These are phyloP conservation scores for Coprinellus aureogranulatus DNA, from an alignment of 768 basidiomycete species.

Conservation along the genomic window DNA sequence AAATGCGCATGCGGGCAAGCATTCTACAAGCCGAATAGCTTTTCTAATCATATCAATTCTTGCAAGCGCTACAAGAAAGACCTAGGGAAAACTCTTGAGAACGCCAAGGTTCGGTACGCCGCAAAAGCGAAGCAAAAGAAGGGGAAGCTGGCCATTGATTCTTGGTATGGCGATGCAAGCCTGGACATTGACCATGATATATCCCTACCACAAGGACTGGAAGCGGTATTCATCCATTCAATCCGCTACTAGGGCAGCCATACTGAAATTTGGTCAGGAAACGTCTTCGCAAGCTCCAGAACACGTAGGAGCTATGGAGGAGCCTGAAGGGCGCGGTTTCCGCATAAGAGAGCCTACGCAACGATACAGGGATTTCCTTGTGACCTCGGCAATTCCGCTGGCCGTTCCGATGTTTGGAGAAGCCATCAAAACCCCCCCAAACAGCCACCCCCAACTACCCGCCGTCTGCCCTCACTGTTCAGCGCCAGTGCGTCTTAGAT, in stretches of 20 bases:
- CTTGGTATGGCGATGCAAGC: neutral
- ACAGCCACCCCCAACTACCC: too few relatives aligned
- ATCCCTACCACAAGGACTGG: neutral
- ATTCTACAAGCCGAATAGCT: neutral
- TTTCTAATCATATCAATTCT: neutral
- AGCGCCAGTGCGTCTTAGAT: neutral
- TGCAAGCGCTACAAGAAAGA: neutral
- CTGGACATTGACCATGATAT: neutral
- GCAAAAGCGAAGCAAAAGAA: neutral
- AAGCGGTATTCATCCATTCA: neutral
- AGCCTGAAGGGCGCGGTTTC: too few relatives aligned
- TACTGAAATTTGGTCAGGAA: too few relatives aligned
- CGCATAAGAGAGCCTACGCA: too few relatives aligned
- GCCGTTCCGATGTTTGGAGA: too few relatives aligned
- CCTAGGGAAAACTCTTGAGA: neutral
- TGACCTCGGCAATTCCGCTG: too few relatives aligned
- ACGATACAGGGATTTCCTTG: too few relatives aligned
- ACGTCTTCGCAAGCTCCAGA: too few relatives aligned
- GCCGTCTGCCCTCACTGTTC: neutral
- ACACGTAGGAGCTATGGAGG: too few relatives aligned
- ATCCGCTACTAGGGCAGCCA: too few relatives aligned
- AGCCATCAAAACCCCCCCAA: too few relatives aligned
- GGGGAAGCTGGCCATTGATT: neutral
- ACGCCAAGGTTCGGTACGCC: neutral
- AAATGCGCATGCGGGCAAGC: neutral